Percentiles rank a stretch among this genome's conserved stretches.
phyloP scores from a whole-genome alignment of 352 stramenopile genomes.

The Phytophthora sojae region DNA sequence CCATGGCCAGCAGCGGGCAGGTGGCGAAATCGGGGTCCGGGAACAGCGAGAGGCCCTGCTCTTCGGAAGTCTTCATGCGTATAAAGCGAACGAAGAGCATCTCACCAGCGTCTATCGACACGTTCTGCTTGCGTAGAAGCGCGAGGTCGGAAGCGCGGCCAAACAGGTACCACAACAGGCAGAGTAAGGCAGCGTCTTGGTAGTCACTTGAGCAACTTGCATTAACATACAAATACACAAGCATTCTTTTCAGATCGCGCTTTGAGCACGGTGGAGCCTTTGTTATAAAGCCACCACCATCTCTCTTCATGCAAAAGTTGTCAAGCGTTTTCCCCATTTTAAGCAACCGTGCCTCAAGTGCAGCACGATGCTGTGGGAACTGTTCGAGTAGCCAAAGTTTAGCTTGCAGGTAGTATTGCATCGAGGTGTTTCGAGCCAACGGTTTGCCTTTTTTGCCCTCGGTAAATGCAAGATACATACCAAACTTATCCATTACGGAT shows the following conservation, averaged over 20 bases:
- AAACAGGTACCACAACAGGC: conserved; percentile 38
- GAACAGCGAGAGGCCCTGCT: conserved; percentile 40
- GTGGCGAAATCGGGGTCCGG: conserved; percentile 28
- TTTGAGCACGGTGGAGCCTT: no score
- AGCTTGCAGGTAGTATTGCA: conserved; percentile 20
- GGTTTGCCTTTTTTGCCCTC: conserved; percentile 5
- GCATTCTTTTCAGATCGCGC: no score
- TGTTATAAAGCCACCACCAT: no score
- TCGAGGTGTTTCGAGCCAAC: neutral
- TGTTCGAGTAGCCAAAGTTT: conserved; percentile 12
- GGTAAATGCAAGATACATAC: conserved; percentile 33
- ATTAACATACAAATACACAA: neutral
- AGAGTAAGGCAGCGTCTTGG: conserved; percentile 15
- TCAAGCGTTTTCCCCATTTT: conserved; percentile 7
- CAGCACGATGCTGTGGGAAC: conserved; percentile 17
- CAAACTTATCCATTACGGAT: conserved; percentile 29
- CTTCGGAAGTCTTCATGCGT: conserved; percentile 41
- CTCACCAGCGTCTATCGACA: conserved; percentile 20
- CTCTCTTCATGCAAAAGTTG: conserved; percentile 15
- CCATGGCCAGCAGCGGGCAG: conserved; percentile 25
- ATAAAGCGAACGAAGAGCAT: conserved; percentile 33
- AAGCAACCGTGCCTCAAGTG: conserved; percentile 12
- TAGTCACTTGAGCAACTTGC: conserved; percentile 6
- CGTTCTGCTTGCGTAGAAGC: conserved; percentile 25
- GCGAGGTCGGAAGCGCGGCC: conserved; percentile 36